Evolutionary conservation across 2,329 filamentous ascomycete species (phyloP).

Genomic region (Laburnicola sp.): DNA sequence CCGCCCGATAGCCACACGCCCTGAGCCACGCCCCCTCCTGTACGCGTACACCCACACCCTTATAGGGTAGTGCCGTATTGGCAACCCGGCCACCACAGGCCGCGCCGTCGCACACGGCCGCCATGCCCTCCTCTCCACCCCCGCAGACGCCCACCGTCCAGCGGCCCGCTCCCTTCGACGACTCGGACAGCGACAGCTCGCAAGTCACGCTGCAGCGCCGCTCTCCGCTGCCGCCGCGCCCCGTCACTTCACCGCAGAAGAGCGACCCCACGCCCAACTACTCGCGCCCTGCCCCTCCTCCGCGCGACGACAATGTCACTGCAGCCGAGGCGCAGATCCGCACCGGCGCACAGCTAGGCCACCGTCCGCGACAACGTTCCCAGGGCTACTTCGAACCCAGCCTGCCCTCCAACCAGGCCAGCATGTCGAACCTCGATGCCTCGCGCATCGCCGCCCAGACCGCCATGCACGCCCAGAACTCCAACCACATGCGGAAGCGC

Average conservation of each 20-base stretch:
- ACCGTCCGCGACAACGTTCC: constrained; percentile 68
- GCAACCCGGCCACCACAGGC: constrained; percentile 2
- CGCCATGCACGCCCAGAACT: constrained; percentile 69
- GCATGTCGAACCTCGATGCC: constrained; percentile 58
- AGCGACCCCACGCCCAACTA: constrained; percentile 36
- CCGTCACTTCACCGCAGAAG: constrained; percentile 31
- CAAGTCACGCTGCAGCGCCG: constrained; percentile 45
- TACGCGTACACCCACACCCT: too few relatives aligned
- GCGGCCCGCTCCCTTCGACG: constrained; percentile 32
- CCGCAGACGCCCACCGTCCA: constrained; percentile 38
- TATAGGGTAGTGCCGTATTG: constrained; percentile 7
- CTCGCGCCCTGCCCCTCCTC: constrained; percentile 42
- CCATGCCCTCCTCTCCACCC: constrained; percentile 41
- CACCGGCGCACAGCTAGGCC: constrained; percentile 50
- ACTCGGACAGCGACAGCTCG: constrained; percentile 46
- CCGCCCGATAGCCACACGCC: too few relatives aligned
- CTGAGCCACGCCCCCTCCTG: too few relatives aligned
- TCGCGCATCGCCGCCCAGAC: constrained; percentile 81
- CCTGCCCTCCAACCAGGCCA: constrained; percentile 63
- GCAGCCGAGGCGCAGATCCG: constrained; percentile 25
- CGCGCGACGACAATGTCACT: constrained; percentile 47
- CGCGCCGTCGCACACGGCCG: constrained; percentile 10
- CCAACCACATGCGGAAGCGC: constrained; percentile 62
- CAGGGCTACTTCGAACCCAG: constrained; percentile 77
- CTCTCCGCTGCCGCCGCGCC: constrained; percentile 44